These are phyloP conservation scores for Cytospora paraplurivora DNA, from an alignment of 2,329 filamentous ascomycete genomes.

Conservation along the genomic window DNA sequence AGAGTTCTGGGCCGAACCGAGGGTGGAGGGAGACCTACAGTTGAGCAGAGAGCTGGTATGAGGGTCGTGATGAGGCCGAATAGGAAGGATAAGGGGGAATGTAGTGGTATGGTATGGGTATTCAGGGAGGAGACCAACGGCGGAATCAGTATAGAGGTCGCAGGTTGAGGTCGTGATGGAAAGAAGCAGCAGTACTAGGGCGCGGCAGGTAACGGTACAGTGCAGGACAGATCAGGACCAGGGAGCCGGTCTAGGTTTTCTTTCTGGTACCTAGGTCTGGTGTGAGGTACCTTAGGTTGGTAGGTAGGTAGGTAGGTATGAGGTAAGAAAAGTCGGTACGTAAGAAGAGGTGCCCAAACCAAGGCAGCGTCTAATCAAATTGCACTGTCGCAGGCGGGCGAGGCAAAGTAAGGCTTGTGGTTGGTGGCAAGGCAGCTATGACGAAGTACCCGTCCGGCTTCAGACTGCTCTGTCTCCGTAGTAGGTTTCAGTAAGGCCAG, in stretches of 20 bases:
- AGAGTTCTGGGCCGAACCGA: not conserved
- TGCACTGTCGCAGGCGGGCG: constrained; percentile 11
- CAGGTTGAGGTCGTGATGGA: constrained; percentile 1
- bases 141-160: not conserved
- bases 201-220: constrained; percentile 3
- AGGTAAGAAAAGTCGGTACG: constrained; percentile 16
- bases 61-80: not conserved
- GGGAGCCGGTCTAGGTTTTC: not conserved
- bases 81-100: not conserved
- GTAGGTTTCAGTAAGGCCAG: not conserved
- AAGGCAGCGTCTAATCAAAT: constrained; percentile 19
- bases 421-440: constrained; percentile 25
- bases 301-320: constrained; percentile 11
- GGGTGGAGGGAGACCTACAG: constrained; percentile 1
- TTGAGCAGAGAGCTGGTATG: not conserved
- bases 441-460: constrained; percentile 12
- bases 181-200: not conserved
- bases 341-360: constrained; percentile 1
- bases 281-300: not conserved
- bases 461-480: not conserved
- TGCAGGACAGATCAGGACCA: not conserved
- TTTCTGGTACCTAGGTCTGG: not conserved
- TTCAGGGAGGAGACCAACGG: not conserved
- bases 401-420: constrained; percentile 19
- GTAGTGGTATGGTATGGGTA: not conserved